Percentiles rank a stretch among this genome's conserved stretches.
Evolutionary conservation across 495 filamentous ascomycete species (phyloP).

Genomic region (Aspergillus cristatus): DNA sequence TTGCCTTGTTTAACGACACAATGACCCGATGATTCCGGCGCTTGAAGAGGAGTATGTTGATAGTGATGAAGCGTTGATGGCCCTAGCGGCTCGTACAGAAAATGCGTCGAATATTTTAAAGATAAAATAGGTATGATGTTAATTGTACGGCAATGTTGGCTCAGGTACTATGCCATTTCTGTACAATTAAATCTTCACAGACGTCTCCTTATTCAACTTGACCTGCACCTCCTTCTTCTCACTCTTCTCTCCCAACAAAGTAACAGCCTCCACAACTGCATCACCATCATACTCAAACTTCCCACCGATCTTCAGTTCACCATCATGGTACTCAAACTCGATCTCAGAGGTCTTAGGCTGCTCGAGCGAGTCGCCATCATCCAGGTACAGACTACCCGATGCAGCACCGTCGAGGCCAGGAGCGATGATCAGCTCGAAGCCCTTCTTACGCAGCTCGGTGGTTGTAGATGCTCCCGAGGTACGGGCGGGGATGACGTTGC

Average conservation of each 20-base stretch:
- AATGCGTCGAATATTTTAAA: too few species aligned
- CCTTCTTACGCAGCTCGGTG: conserved; percentile 50
- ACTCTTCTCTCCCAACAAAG: conserved; percentile 38
- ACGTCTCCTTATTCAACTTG: too few species aligned
- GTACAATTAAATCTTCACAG: too few species aligned
- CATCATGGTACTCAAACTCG: conserved; percentile 43
- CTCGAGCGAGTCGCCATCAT: conserved; percentile 50
- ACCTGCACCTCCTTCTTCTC: too few species aligned
- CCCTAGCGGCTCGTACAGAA: too few species aligned
- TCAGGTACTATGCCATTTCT: too few species aligned
- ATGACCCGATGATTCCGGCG: too few species aligned
- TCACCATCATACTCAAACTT: conserved; percentile 39
- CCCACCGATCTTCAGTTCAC: conserved; percentile 41
- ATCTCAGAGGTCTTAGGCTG: conserved; percentile 41
- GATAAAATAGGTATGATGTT: too few species aligned
- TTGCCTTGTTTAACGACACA: too few species aligned
- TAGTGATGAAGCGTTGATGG: too few species aligned
- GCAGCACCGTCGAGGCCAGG: conserved; percentile 42
- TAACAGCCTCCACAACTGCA: conserved; percentile 47
- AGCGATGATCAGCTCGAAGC: conserved; percentile 65
- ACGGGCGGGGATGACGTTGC: conserved; percentile 59
- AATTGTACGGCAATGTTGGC: too few species aligned
- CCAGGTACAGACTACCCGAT: conserved; percentile 47
- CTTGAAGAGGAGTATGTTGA: too few species aligned
- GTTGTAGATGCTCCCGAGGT: conserved; percentile 59